These are phyloP conservation scores for Quercus suber DNA, from an alignment of 306 rosid genomes.

Conservation along the genomic window DNA sequence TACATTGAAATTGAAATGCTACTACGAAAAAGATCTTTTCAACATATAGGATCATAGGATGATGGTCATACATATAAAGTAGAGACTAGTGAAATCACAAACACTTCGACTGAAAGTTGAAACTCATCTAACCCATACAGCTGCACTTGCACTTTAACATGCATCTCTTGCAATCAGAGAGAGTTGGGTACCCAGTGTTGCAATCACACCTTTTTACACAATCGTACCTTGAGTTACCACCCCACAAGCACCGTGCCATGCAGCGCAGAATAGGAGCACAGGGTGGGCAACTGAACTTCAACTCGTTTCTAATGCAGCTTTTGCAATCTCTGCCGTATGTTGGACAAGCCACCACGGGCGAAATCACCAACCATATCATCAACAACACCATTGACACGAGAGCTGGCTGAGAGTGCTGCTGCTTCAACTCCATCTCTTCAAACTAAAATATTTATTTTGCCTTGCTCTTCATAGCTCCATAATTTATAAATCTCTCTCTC, in stretches of 20 bases:
- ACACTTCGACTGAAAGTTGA: too few species aligned
- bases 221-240: slow-evolving; percentile 42
- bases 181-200: slow-evolving; percentile 42
- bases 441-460: background rate
- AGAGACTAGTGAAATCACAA: too few species aligned
- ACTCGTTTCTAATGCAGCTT: slow-evolving; percentile 52
- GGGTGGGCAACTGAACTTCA: slow-evolving; percentile 55
- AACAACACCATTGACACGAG: slow-evolving; percentile 22
- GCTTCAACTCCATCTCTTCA: slow-evolving; percentile 21
- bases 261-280: slow-evolving; percentile 64
- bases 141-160: slow-evolving; percentile 77
- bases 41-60: too few species aligned
- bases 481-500: background rate
- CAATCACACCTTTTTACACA: slow-evolving; percentile 55
- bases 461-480: background rate
- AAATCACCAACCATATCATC: slow-evolving; percentile 25
- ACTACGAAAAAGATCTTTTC: too few species aligned
- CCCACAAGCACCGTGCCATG: slow-evolving; percentile 87
- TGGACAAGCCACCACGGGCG: slow-evolving; percentile 38
- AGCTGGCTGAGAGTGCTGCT: background rate
- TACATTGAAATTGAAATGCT: too few species aligned
- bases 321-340: slow-evolving; percentile 44
- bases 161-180: slow-evolving; percentile 73
- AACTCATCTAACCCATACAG: slow-evolving; percentile 36
- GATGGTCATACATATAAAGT: too few species aligned